These are phyloP conservation scores for Hypsizygus ulmarius DNA, from an alignment of 1,284 basidiomycete species.

Conservation along the genomic window DNA sequence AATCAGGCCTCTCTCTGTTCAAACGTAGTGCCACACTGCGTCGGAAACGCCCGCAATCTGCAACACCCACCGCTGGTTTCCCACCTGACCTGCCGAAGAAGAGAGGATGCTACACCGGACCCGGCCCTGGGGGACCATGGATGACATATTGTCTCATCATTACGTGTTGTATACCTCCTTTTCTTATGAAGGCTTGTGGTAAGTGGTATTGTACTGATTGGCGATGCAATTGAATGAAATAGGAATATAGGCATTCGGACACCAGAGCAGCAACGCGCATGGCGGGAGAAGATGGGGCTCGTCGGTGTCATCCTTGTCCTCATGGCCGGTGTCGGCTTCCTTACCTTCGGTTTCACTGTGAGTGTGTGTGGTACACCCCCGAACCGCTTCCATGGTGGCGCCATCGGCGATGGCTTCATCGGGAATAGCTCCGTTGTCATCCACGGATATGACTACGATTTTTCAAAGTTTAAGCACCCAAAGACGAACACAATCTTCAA, in stretches of 20 bases:
- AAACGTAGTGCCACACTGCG: constrained; percentile 78
- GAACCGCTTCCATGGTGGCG: constrained; percentile 78
- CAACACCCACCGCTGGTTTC: constrained; percentile 35
- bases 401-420: constrained; percentile 65
- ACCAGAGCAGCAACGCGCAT: constrained; percentile 93
- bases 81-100: constrained; percentile 42
- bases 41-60: constrained; percentile 57
- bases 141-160: constrained; percentile 93
- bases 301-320: constrained; percentile 75
- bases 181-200: constrained; percentile 69
- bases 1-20: constrained; percentile 86
- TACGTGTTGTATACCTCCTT: constrained; percentile 81
- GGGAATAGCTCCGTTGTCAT: constrained; percentile 85
- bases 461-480: constrained; percentile 85
- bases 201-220: constrained; percentile 27
- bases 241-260: constrained; percentile 71
- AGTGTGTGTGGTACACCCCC: constrained; percentile 87
- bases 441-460: constrained; percentile 92
- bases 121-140: constrained; percentile 90
- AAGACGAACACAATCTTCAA: constrained; percentile 64
- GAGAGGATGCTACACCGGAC: constrained; percentile 65
- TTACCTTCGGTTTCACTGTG: constrained; percentile 99
- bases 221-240: neutral
- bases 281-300: constrained; percentile 98
- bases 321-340: constrained; percentile 95